A percentile compares a stretch with the other conserved stretches of the same genome.
These are phyloP conservation scores for Alisma plantagoaquatica DNA, from an alignment of 106 monocot genomes.

Conservation along the genomic window DNA sequence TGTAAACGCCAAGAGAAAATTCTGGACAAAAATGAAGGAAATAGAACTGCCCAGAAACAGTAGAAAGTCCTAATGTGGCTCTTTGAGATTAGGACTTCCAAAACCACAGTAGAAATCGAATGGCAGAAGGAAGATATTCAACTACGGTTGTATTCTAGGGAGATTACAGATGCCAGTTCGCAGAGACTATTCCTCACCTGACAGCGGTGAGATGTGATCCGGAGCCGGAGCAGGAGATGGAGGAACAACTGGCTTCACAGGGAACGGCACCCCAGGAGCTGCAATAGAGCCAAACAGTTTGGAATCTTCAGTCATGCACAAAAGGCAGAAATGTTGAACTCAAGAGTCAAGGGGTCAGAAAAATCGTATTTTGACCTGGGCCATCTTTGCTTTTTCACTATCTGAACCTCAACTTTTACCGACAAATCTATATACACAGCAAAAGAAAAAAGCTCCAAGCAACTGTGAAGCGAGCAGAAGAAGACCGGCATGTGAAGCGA, in stretches of 20 bases:
- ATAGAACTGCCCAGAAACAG: no score
- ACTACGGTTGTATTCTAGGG: no score
- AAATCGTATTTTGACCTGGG: not conserved
- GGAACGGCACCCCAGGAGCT: slow-evolving; percentile 81
- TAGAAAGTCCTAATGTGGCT: no score
- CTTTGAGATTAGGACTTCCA: no score
- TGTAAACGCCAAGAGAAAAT: not conserved
- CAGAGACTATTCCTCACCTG: no score
- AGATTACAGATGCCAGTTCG: no score
- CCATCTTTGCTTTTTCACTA: not conserved
- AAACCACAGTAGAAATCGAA: no score
- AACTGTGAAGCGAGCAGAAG: not conserved
- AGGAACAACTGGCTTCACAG: slow-evolving; percentile 10
- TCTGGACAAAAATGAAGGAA: no score
- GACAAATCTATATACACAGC: not conserved
- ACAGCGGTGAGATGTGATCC: not conserved
- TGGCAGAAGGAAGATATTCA: no score
- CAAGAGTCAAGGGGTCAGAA: not conserved
- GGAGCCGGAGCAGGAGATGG: slow-evolving; percentile 49
- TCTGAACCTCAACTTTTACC: not conserved
- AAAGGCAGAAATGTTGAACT: not conserved
- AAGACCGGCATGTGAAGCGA: not conserved
- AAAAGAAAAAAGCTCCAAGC: not conserved
- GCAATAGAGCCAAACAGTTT: not conserved
- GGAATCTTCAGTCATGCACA: not conserved